Percentiles rank a stretch among this genome's conserved stretches.
phyloP scores from a whole-genome alignment of 179 eudicot genomes.

The Corrigiola litoralis region DNA sequence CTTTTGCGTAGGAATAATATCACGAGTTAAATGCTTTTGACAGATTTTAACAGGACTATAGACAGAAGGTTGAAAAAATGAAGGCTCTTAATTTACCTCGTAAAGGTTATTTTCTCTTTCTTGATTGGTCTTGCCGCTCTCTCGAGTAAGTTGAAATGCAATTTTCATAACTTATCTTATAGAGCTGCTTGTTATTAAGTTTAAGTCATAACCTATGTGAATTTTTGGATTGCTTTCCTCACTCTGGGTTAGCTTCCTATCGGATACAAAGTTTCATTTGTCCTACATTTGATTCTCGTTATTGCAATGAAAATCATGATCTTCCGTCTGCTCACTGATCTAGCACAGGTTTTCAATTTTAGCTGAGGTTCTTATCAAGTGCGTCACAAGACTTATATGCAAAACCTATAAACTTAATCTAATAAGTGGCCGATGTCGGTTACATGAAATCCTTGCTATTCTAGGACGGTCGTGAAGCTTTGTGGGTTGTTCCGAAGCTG shows the following conservation, averaged over 20 bases:
- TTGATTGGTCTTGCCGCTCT: background rate
- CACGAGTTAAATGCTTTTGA: constrained; percentile 85
- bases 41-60: constrained; percentile 87
- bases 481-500: too few species aligned
- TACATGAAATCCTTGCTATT: too few species aligned
- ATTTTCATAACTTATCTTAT: background rate
- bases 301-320: background rate
- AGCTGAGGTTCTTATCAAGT: too few species aligned
- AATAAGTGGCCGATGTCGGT: too few species aligned
- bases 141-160: background rate
- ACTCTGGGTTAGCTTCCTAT: background rate
- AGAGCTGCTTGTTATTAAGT: background rate
- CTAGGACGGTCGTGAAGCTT: too few species aligned
- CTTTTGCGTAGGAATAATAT: constrained; percentile 71
- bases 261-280: background rate
- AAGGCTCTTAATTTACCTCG: constrained; percentile 75
- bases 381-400: too few species aligned
- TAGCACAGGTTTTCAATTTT: too few species aligned
- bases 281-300: background rate
- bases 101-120: constrained; percentile 62
- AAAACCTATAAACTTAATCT: too few species aligned
- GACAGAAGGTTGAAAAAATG: constrained; percentile 71
- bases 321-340: background rate
- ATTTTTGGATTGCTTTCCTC: background rate
- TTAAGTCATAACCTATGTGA: background rate